These are phyloP conservation scores for Aurantiochytrium sp. DNA, from an alignment of 108 stramenopile species.

Conservation along the genomic window DNA sequence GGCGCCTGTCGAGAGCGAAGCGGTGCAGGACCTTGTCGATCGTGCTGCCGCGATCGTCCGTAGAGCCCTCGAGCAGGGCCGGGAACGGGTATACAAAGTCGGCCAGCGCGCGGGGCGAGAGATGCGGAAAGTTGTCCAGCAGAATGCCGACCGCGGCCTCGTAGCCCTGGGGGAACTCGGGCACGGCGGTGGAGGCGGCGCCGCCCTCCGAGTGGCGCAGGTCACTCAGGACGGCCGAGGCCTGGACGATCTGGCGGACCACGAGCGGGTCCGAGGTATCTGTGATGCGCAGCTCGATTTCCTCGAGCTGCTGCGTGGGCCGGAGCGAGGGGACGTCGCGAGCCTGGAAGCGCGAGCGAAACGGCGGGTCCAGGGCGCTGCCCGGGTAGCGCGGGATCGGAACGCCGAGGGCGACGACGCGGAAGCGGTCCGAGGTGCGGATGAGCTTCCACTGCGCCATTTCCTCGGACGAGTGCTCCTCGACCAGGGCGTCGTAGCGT, in stretches of 20 bases:
- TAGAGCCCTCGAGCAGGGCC: not conserved
- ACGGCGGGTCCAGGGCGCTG: conserved; percentile 39
- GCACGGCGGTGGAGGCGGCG: not conserved
- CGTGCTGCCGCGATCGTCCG: not conserved
- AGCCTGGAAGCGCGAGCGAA: conserved; percentile 37
- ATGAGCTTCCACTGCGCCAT: conserved; percentile 16
- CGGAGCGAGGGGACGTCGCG: not conserved
- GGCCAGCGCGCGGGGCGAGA: not conserved
- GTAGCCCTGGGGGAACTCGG: conserved; percentile 11
- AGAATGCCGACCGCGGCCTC: not conserved
- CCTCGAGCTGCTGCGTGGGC: conserved; percentile 16
- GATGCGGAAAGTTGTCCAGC: not conserved
- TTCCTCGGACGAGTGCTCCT: not conserved
- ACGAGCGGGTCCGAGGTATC: not conserved
- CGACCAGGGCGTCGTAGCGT: conserved; percentile 26
- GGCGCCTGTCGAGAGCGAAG: not conserved
- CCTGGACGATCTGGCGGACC: not conserved
- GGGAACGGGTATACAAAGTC: conserved; percentile 23
- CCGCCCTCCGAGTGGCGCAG: not conserved
- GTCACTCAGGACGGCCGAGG: conserved; percentile 1
- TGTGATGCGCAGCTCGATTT: not conserved
- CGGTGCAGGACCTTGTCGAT: conserved; percentile 3
- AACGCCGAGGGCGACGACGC: conserved; percentile 66
- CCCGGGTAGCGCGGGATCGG: conserved; percentile 57
- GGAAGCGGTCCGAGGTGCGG: conserved; percentile 49